Evolutionary conservation across 2,329 filamentous ascomycete genomes (phyloP).

Genomic region (Fusarium sublunatum): DNA sequence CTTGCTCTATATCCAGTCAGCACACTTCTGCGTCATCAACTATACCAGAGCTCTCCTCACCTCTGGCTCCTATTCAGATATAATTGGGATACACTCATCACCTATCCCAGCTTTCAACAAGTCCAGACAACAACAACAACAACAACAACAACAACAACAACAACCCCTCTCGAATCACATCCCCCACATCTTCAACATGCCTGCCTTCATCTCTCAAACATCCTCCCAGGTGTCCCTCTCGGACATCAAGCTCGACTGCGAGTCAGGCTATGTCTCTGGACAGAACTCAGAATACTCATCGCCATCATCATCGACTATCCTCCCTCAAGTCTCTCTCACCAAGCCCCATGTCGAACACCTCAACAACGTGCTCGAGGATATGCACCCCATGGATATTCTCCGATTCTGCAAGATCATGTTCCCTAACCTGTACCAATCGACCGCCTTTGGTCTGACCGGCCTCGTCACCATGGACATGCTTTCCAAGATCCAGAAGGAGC

Average conservation of each 20-base stretch:
- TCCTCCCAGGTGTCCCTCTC: slow-evolving; percentile 55
- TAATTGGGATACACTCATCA: slow-evolving; percentile 37
- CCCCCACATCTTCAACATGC: slow-evolving; percentile 49
- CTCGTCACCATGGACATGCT: slow-evolving; percentile 88
- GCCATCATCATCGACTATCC: slow-evolving; percentile 51
- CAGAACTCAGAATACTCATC: slow-evolving; percentile 55
- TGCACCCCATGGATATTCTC: slow-evolving; percentile 90
- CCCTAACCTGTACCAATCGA: slow-evolving; percentile 88
- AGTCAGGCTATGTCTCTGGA: slow-evolving; percentile 86
- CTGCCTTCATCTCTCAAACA: slow-evolving; percentile 52
- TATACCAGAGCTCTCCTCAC: slow-evolving; percentile 18
- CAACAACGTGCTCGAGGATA: slow-evolving; percentile 87
- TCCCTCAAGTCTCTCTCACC: slow-evolving; percentile 86
- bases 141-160: slow-evolving; percentile 29
- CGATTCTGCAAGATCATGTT: slow-evolving; percentile 92
- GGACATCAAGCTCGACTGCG: slow-evolving; percentile 62
- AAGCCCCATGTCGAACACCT: slow-evolving; percentile 89
- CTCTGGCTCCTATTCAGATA: slow-evolving; percentile 24
- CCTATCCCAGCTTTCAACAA: slow-evolving; percentile 38
- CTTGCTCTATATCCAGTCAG: slow-evolving; percentile 38
- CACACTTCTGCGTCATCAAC: slow-evolving; percentile 43
- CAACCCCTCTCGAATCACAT: slow-evolving; percentile 14
- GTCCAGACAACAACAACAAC: slow-evolving; percentile 31
- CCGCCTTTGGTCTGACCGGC: slow-evolving; percentile 83
- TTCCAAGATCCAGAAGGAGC: slow-evolving; percentile 75